These are phyloP conservation scores for Myriangium duriaei DNA, from an alignment of 2,329 filamentous ascomycete species.

Conservation along the genomic window DNA sequence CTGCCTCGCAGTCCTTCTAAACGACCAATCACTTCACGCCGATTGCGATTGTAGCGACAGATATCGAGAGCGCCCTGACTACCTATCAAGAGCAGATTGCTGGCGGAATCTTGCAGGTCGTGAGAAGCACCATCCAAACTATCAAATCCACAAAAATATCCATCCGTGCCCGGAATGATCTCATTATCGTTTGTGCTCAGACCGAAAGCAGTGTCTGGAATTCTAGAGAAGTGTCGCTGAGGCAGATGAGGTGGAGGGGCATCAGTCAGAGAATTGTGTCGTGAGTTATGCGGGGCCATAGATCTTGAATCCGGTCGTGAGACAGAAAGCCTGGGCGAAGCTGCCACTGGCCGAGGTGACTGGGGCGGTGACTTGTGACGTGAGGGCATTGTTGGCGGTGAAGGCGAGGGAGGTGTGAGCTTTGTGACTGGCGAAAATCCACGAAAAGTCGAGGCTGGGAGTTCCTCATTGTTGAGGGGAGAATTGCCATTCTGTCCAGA, in stretches of 20 bases:
- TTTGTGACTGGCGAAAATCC: slow-evolving; percentile 1
- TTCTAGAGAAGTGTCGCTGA: slow-evolving; percentile 22
- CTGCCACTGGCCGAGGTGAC: neutral
- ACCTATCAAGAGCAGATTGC: slow-evolving; percentile 59
- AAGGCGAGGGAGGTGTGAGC: slow-evolving; percentile 7
- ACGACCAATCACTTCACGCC: slow-evolving; percentile 55
- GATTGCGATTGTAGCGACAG: slow-evolving; percentile 58
- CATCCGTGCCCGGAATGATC: slow-evolving; percentile 30
- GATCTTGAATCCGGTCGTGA: neutral
- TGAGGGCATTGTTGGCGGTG: neutral
- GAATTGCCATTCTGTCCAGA: neutral
- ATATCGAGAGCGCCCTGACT: slow-evolving; percentile 71
- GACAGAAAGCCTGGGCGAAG: neutral
- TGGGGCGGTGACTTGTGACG: slow-evolving; percentile 1
- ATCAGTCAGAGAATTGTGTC: slow-evolving; percentile 13
- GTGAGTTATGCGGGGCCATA: neutral
- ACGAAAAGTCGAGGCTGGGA: neutral
- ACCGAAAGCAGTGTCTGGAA: slow-evolving; percentile 19
- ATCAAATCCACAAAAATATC: slow-evolving; percentile 75
- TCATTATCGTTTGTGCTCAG: slow-evolving; percentile 23
- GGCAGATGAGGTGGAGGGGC: slow-evolving; percentile 24
- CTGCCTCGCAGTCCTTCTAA: slow-evolving; percentile 68
- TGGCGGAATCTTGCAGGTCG: slow-evolving; percentile 32
- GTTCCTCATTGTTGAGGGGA: neutral
- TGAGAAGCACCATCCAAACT: slow-evolving; percentile 41